Conservation (phyloP, 257 asterid species). For the Rehmannia glutinosa region DNA sequence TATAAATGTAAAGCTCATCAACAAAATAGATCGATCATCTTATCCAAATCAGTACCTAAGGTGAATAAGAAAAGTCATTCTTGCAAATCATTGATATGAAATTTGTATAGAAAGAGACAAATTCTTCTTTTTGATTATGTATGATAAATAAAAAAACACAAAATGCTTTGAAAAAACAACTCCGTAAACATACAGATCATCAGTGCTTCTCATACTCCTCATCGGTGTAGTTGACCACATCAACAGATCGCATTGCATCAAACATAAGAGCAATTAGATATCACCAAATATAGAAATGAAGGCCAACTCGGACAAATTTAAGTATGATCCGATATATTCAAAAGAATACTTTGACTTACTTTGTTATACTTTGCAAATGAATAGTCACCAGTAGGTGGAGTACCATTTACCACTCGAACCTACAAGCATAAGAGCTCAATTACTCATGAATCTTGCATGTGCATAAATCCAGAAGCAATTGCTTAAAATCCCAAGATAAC, state of each 20-base stretch:
- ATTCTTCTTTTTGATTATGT: background rate
- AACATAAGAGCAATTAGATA: slow-evolving; percentile 13
- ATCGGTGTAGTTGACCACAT: slow-evolving; percentile 79
- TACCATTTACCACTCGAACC: slow-evolving; percentile 97
- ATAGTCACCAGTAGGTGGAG: slow-evolving; percentile 89
- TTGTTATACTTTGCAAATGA: slow-evolving; percentile 93
- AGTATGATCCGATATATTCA: background rate
- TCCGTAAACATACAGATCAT: slow-evolving; percentile 53
- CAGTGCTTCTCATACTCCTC: slow-evolving; percentile 90
- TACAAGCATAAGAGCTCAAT: slow-evolving; percentile 26
- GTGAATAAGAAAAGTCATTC: background rate
- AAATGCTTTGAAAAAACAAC: slow-evolving; percentile 3
- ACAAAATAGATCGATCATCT: background rate
- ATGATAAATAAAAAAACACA: background rate
- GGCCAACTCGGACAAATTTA: slow-evolving; percentile 1
- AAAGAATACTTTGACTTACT: slow-evolving; percentile 42
- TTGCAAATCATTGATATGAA: background rate
- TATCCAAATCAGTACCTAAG: background rate
- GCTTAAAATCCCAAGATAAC: slow-evolving; percentile 5
- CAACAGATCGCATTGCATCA: slow-evolving; percentile 66
- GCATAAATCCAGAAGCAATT: background rate
- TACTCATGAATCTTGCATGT: background rate
- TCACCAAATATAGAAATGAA: background rate
- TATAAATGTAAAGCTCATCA: background rate
- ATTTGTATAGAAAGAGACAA: background rate